These are phyloP conservation scores for Oehlia diaphana DNA, from an alignment of 192 early-diverging fungal species.

Conservation along the genomic window DNA sequence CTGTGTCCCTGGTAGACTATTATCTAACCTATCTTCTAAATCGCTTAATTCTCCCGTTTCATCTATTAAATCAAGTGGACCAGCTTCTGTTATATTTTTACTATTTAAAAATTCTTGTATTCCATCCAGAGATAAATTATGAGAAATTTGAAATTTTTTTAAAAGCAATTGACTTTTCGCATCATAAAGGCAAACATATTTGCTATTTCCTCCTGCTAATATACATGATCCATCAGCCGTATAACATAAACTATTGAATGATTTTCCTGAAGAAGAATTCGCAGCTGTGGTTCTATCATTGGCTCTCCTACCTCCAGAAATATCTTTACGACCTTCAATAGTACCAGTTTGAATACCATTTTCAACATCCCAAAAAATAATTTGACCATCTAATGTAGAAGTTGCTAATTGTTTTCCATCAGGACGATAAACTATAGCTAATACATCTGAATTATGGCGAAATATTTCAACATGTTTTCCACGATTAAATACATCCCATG, in stretches of 20 bases:
- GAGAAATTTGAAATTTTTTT: conserved; percentile 88
- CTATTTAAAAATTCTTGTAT: conserved; percentile 88
- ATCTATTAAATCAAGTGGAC: conserved; percentile 77
- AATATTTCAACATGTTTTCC: conserved; percentile 75
- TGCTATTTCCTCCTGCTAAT: conserved; percentile 92
- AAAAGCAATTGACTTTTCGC: conserved; percentile 69
- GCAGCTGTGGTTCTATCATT: conserved; percentile 79
- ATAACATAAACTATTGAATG: conserved; percentile 92
- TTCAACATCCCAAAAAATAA: conserved; percentile 92
- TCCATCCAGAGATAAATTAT: conserved; percentile 92
- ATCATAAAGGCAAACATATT: conserved; percentile 96
- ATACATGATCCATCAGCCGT: conserved; percentile 91
- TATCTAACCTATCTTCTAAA: conserved; percentile 79
- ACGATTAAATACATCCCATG: conserved; percentile 95
- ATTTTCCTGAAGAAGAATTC: conserved; percentile 81
- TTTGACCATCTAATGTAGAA: conserved; percentile 88
- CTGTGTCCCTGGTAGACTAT: conserved; percentile 84
- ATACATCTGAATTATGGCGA: conserved; percentile 79
- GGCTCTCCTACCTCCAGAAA: conserved; percentile 81
- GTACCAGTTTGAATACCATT: conserved; percentile 65
- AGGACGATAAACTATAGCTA: conserved; percentile 85
- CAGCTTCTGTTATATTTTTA: conserved; percentile 93
- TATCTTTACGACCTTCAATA: conserved; percentile 93
- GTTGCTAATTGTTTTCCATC: conserved; percentile 88
- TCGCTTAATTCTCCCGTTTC: conserved; percentile 86